phyloP scores from a whole-genome alignment of 371 early-diverging fungal species.

The Smittium mucronatum region DNA sequence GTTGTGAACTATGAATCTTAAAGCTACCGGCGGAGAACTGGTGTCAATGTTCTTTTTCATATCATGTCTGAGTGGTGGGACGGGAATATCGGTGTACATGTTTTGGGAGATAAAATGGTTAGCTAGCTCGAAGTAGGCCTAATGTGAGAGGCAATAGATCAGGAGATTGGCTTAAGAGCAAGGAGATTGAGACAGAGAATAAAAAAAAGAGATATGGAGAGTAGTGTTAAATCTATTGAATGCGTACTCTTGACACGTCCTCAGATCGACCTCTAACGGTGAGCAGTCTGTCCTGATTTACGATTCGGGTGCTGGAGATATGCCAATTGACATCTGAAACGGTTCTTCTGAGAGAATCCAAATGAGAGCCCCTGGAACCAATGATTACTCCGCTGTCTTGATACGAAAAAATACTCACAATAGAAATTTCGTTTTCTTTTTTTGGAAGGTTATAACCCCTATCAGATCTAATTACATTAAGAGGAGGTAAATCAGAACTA shows the following conservation, averaged over 20 bases:
- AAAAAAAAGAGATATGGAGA: too few relatives aligned
- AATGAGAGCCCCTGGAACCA: constrained; percentile 30
- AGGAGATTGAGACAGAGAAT: too few relatives aligned
- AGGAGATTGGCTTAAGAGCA: too few relatives aligned
- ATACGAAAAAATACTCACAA: constrained; percentile 31
- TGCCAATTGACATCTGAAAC: constrained; percentile 28
- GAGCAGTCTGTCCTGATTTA: constrained; percentile 29
- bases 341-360: constrained; percentile 27
- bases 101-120: constrained; percentile 34
- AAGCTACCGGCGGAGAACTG: constrained; percentile 25
- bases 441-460: not conserved
- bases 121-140: constrained; percentile 31
- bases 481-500: constrained; percentile 15
- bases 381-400: constrained; percentile 35
- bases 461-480: not conserved
- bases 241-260: constrained; percentile 24
- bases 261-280: constrained; percentile 23
- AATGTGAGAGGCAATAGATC: constrained; percentile 7
- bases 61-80: not conserved
- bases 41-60: constrained; percentile 26
- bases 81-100: constrained; percentile 30
- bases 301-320: constrained; percentile 32
- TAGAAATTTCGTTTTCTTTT: constrained; percentile 23
- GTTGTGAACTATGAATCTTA: constrained; percentile 30
- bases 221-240: not conserved